Base-by-base conservation (phyloP, 2,329 filamentous ascomycete genomes). In the Aspergillus sp. region DNA sequence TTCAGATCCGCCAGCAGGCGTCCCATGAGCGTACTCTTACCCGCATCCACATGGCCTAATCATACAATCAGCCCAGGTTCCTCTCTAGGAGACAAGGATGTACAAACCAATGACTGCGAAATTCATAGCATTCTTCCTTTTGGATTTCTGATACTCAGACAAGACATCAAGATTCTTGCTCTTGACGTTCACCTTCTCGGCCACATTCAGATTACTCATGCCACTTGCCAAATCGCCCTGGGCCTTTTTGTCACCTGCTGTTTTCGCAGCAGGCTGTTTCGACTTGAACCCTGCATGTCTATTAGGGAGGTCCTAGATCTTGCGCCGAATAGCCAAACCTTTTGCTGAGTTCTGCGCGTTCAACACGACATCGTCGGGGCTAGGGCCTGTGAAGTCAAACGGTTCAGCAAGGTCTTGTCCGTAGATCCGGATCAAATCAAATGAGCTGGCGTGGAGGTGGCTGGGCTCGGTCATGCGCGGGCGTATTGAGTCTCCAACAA, bases 21-120 rank as follows among this genome's bases (percentile, higher is more conserved):
- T 0, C 93, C 94, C 93, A 99, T 97, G 35, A 99, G 80, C 5
- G 94, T 99, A 69, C 91, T 96, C 73, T 99, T 99, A 48, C 94
- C 94, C 48, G 95, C 93, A 70, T 99, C 94, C 50, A 99, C 94
- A 69, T 99, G 94, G 13, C 94, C 91, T 90, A 24, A 22, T 42
- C 11, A 5, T 3, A 32, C 67, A 51, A 3, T 56, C 59, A 52
- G 68, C 57, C 65, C 57, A 5, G 35, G 4, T n/a, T n/a, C 10
- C 11, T n/a, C 22, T 22, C 22, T 22, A 22, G 11, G 35, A 38
- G 14, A 38, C 14, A 38, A 38, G 3, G n/a, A 2, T 45, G 45
- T 5, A 62, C 84, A 62, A 76, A 92, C 89, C 91, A 61, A 96
- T 91, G 32, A 96, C 92, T 7, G 96, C 91, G 72, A 96, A 95